A percentile compares a stretch with the other conserved stretches of the same genome.
Conservation (phyloP, 305 asterid species). For the Fraxinus platypoda region DNA sequence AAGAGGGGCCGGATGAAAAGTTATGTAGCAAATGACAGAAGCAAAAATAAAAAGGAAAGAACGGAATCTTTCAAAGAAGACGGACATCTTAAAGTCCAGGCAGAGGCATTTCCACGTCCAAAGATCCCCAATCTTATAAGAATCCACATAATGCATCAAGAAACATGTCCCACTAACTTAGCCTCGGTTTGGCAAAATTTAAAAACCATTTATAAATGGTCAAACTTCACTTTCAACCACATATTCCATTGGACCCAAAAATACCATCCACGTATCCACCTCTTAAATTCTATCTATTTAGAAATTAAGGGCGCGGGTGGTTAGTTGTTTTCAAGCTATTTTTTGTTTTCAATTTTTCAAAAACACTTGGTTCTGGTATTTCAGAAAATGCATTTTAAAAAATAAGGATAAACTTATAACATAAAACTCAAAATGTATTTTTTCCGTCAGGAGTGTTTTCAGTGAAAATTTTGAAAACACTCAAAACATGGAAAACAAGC, state of each 20-base stretch:
- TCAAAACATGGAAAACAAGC: no score
- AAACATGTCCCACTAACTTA: neutral
- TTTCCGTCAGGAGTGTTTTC: no score
- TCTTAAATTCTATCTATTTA: neutral
- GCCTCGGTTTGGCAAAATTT: neutral
- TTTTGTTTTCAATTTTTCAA: no score
- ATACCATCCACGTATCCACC: neutral
- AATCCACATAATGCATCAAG: neutral
- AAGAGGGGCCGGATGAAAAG: neutral
- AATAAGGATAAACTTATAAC: no score
- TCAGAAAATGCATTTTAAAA: no score
- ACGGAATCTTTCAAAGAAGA: neutral
- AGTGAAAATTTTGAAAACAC: no score
- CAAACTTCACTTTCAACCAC: neutral
- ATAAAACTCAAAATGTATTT: no score
- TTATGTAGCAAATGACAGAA: neutral
- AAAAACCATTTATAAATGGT: neutral
- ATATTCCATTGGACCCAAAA: neutral
- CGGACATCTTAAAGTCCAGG: neutral
- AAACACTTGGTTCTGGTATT: no score
- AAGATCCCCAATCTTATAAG: neutral
- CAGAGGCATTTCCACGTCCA: neutral
- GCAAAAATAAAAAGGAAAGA: neutral
- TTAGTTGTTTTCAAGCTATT: no score
- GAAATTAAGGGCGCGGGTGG: neutral